Evolutionary conservation across 768 basidiomycete genomes (phyloP).

Genomic region (Exidia glandulosa): DNA sequence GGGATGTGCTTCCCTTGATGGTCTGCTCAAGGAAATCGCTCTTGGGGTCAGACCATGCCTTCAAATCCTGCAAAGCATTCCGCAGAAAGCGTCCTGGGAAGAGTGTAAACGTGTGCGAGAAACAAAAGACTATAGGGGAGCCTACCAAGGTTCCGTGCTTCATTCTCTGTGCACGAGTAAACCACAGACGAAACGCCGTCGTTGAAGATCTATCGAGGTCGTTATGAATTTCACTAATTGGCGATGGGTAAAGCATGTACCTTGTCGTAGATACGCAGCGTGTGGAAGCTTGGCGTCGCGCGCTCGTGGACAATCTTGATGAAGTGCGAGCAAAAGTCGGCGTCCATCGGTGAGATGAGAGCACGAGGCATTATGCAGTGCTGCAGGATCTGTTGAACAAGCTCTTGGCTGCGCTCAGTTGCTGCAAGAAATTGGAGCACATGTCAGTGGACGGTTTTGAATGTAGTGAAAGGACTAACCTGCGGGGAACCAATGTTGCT

Average conservation of each 20-base stretch:
- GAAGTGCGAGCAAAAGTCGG: conserved; percentile 86
- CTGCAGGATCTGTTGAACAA: conserved; percentile 50
- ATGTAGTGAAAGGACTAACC: conserved; percentile 20
- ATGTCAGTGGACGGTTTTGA: conserved; percentile 3
- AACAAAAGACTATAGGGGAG: not conserved
- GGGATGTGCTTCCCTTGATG: conserved; percentile 38
- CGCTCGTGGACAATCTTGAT: conserved; percentile 78
- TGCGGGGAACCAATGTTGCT: conserved; percentile 73
- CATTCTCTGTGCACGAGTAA: conserved; percentile 92
- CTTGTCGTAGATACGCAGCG: conserved; percentile 74
- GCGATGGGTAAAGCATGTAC: conserved; percentile 25
- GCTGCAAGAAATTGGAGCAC: conserved; percentile 24
- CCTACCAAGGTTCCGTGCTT: conserved; percentile 87
- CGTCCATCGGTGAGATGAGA: conserved; percentile 92
- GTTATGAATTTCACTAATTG: not conserved
- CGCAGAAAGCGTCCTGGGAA: conserved; percentile 72
- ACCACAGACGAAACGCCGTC: conserved; percentile 76
- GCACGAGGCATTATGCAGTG: conserved; percentile 90
- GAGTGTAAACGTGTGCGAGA: not conserved
- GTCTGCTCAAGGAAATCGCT: not conserved
- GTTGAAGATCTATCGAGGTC: conserved; percentile 55
- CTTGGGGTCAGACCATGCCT: conserved; percentile 52
- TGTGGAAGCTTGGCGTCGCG: conserved; percentile 85
- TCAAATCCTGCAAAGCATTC: conserved; percentile 66
- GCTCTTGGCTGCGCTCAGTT: conserved; percentile 19